Evolutionary conservation across 805 yeast genomes (phyloP).

Genomic region (Sugiyamaella lignohabitans): DNA sequence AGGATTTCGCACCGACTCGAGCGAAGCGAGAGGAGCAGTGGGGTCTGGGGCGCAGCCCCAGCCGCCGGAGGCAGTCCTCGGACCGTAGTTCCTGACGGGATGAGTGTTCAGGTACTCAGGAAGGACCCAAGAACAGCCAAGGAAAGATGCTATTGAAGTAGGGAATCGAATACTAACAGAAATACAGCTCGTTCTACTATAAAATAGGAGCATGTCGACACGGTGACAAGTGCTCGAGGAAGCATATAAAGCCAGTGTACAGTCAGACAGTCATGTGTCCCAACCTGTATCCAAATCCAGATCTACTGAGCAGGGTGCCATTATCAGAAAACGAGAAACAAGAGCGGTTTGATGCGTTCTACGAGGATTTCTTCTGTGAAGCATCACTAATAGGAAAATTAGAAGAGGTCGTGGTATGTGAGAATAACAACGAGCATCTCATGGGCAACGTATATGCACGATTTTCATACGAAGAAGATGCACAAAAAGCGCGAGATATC

Average conservation of each 20-base stretch:
- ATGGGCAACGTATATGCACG: slow-evolving; percentile 79
- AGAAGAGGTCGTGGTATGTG: slow-evolving; percentile 66
- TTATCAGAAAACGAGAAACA: slow-evolving; percentile 35
- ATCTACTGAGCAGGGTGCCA: slow-evolving; percentile 28
- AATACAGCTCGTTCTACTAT: slow-evolving; percentile 45
- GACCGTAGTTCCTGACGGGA: too few relatives aligned
- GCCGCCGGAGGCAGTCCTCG: slow-evolving; percentile 1
- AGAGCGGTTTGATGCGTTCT: slow-evolving; percentile 53
- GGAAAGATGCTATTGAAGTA: too few relatives aligned
- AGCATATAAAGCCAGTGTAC: slow-evolving; percentile 54
- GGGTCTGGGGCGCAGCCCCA: too few relatives aligned
- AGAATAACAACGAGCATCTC: slow-evolving; percentile 59
- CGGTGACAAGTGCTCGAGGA: slow-evolving; percentile 78
- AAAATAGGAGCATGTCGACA: slow-evolving; percentile 93
- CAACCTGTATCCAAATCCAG: slow-evolving; percentile 60
- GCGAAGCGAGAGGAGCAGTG: not conserved
- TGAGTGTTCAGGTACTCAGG: too few relatives aligned
- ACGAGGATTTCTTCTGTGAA: slow-evolving; percentile 65
- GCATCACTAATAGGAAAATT: slow-evolving; percentile 46
- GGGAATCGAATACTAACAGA: slow-evolving; percentile 1
- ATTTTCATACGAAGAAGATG: slow-evolving; percentile 50
- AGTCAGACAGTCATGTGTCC: slow-evolving; percentile 62
- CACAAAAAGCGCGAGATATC: slow-evolving; percentile 50
- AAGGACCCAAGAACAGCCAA: too few relatives aligned
- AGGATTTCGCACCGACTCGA: too few relatives aligned